A percentile compares a stretch with the other conserved stretches of the same genome.
phyloP scores from a whole-genome alignment of 192 early-diverging fungal genomes.

The Entomortierella chlamydospora region DNA sequence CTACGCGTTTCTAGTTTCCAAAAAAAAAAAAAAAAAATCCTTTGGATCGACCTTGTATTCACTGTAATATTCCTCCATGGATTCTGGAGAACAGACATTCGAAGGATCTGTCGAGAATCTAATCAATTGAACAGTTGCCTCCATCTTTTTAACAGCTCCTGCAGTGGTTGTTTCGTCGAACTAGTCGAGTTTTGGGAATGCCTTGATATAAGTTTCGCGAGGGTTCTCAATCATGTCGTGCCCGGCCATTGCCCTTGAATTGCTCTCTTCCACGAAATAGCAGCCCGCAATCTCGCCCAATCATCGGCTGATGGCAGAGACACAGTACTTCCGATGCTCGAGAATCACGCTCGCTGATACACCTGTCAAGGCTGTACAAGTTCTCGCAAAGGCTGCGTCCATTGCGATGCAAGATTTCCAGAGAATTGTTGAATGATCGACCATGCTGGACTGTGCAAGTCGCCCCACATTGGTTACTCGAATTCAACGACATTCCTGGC shows the following conservation, averaged over 20 bases:
- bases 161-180: slow-evolving; percentile 64
- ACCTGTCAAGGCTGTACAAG: slow-evolving; percentile 52
- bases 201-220: slow-evolving; percentile 51
- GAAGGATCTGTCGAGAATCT: slow-evolving; percentile 70
- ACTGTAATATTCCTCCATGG: slow-evolving; percentile 62
- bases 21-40: too few species aligned
- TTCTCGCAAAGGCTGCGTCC: slow-evolving; percentile 53
- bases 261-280: slow-evolving; percentile 50
- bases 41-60: slow-evolving; percentile 53
- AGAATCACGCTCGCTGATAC: slow-evolving; percentile 49
- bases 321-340: slow-evolving; percentile 60
- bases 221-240: slow-evolving; percentile 59
- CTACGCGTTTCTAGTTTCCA: slow-evolving; percentile 63
- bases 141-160: slow-evolving; percentile 66
- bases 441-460: slow-evolving; percentile 59
- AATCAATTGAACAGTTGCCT: slow-evolving; percentile 65
- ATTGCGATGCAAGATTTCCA: slow-evolving; percentile 42
- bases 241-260: slow-evolving; percentile 54
- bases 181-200: slow-evolving; percentile 62
- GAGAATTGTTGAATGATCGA: slow-evolving; percentile 45
- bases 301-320: slow-evolving; percentile 25
- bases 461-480: slow-evolving; percentile 61
- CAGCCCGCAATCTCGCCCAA: slow-evolving; percentile 55
- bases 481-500: slow-evolving; percentile 63
- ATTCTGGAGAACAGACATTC: slow-evolving; percentile 57